Evolutionary conservation across 768 basidiomycete species (phyloP), one percentile per base, ranked within the genome.

Genomic region (Chiua virens): DNA sequence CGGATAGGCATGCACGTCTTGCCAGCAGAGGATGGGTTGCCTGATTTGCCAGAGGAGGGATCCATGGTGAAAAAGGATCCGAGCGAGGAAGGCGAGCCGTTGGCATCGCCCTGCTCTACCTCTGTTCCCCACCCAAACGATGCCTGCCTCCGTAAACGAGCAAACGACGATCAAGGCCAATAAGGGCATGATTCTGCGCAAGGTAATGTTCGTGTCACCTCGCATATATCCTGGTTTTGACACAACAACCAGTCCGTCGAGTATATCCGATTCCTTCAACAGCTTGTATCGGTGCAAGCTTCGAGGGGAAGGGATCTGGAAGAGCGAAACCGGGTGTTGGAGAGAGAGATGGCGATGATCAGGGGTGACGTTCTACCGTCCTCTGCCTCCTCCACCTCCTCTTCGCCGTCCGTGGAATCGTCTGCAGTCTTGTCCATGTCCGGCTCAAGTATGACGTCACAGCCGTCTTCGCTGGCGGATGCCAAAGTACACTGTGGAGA

Each of bases 161-260:
- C 73, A 72, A 18, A 69, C 67, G 18, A 76, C 78, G 27, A 86
- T 90, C 47, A 95, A 95, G 65, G 92, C 92, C 23, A 95, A 96
- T 73, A 96, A 96, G 76, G 92, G 93, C 30, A 90, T 95, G 85
- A 93, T 96, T 38, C 70, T 96, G 40, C 69, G 89, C 58, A 96
- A 90, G 79, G 86, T 83, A 49, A 9, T 11, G 44, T 45, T 36
- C 21, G 1, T n/a, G 3, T 3, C 3, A 2, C 8, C 7, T 9
- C 39, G 25, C 47, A 46, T 47, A 49, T 3, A 43, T 41, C 11
- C 5, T 6, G n/a, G n/a, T 2, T 51, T 44, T 64, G 54, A 56
- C 42, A 1, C 23, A 8, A n/a, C 10, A 0, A 5, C 21, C 49
- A 78, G 73, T 77, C 76, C 39, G 76, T 78, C 48, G 77, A 78